These are phyloP conservation scores for Rubus idaeus DNA, from an alignment of 306 rosid genomes.

Conservation along the genomic window DNA sequence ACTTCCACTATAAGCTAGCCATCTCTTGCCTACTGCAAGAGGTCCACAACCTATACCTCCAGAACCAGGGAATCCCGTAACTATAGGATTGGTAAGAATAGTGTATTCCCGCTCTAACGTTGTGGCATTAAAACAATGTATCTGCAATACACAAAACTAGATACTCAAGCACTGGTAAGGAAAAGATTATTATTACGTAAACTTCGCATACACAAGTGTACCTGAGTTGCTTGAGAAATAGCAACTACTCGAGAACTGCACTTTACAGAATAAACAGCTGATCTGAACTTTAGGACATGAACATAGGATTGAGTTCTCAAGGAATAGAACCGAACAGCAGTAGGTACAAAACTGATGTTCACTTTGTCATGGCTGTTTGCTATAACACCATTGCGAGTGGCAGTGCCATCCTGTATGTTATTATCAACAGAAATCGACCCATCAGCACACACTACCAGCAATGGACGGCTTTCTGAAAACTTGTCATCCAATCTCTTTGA, in stretches of 20 bases:
- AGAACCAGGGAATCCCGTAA: slow-evolving; percentile 55
- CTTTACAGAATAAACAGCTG: slow-evolving; percentile 78
- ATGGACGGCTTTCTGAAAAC: slow-evolving; percentile 64
- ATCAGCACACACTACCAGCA: slow-evolving; percentile 74
- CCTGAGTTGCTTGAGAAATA: slow-evolving; percentile 83
- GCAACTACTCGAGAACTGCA: slow-evolving; percentile 90
- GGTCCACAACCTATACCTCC: slow-evolving; percentile 90
- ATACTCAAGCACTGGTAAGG: slow-evolving; percentile 24
- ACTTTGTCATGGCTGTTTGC: slow-evolving; percentile 56
- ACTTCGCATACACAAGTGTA: slow-evolving; percentile 29
- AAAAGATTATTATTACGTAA: slow-evolving; percentile 2
- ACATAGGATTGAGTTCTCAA: slow-evolving; percentile 78
- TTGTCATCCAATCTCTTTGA: slow-evolving; percentile 64
- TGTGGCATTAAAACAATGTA: slow-evolving; percentile 81
- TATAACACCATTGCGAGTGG: slow-evolving; percentile 40
- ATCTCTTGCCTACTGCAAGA: slow-evolving; percentile 91
- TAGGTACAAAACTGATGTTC: slow-evolving; percentile 66
- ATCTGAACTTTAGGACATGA: slow-evolving; percentile 81
- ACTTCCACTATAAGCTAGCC: slow-evolving; percentile 96
- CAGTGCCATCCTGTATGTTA: slow-evolving; percentile 50
- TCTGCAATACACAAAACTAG: slow-evolving; percentile 47
- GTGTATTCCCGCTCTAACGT: slow-evolving; percentile 79
- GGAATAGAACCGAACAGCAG: slow-evolving; percentile 77
- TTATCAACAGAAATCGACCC: slow-evolving; percentile 59
- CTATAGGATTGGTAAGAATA: slow-evolving; percentile 76